Conservation (phyloP, 2,329 filamentous ascomycete species). For the Fusarium chaquense region DNA sequence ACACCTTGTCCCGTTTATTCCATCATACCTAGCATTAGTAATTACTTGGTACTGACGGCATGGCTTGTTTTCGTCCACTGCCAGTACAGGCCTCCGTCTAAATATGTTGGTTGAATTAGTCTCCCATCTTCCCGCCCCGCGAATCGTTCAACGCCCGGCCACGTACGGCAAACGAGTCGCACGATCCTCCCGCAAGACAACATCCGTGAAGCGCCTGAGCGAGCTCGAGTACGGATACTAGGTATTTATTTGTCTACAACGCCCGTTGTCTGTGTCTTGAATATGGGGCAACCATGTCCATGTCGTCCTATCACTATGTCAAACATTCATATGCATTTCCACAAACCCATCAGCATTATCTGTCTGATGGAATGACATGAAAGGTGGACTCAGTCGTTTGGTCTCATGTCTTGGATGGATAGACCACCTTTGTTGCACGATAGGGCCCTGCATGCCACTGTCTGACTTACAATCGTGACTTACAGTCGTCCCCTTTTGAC, state of each 20-base stretch:
- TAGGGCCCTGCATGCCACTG: constrained; percentile 23
- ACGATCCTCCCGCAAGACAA: constrained; percentile 34
- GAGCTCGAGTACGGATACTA: constrained; percentile 37
- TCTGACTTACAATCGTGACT: constrained; percentile 12
- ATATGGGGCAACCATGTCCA: constrained; percentile 4
- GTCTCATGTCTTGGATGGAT: constrained; percentile 17
- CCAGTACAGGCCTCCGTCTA: constrained; percentile 25
- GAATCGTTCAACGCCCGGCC: neutral
- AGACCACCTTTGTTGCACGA: constrained; percentile 44
- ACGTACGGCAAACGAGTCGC: constrained; percentile 22
- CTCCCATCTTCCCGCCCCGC: constrained; percentile 37
- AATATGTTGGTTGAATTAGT: constrained; percentile 37
- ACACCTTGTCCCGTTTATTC: constrained; percentile 1
- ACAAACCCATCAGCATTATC: neutral
- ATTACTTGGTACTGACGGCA: neutral
- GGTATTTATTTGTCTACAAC: neutral
- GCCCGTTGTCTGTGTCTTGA: neutral
- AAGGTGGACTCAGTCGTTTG: constrained; percentile 10
- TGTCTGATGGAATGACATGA: constrained; percentile 2
- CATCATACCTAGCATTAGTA: neutral
- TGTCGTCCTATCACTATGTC: constrained; percentile 12
- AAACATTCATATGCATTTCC: constrained; percentile 7
- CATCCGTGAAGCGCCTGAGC: constrained; percentile 19
- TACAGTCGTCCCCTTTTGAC: neutral
- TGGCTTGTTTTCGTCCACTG: constrained; percentile 33